Evolutionary conservation across 176 grass and related monocot genomes (phyloP), one percentile per base, ranked within the genome.

Genomic region (Chrysopogon serrulatus): DNA sequence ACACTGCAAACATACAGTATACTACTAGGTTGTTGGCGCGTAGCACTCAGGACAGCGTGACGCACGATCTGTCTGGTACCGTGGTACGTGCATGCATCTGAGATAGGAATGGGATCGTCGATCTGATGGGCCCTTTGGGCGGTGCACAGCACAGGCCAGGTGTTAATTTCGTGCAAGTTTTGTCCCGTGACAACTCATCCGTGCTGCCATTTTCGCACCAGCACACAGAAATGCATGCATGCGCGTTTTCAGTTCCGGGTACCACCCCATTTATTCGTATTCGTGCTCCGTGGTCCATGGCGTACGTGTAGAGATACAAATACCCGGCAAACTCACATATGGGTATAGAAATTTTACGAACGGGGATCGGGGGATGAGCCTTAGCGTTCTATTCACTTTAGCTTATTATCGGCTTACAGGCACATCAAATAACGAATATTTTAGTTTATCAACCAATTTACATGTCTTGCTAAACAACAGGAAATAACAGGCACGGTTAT

Each of bases 111-210:
- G 12, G 16, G 23, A 60, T 60, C 56, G 3, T 13, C n/a, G n/a
- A n/a, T n/a, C n/a, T n/a, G n/a, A n/a, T n/a, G n/a, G n/a, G n/a
- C n/a, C n/a, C n/a, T n/a, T n/a, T n/a, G n/a, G n/a, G n/a, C n/a
- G n/a, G n/a, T n/a, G n/a, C n/a, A n/a, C n/a, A n/a, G n/a, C n/a
- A 26, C 1, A 10, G 16, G 26, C 35, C 59, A 71, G 30, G 28
- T 65, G 65, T 45, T 40, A 21, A 65, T 82, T 72, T 65, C 78
- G 65, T 82, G 28, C 28, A 45, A 45, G 33, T 34, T 90, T 89
- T 82, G 61, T 72, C 80, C 19, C 61, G 26, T 54, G 71, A 85
- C 70, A 77, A 35, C 43, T 53, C 78, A 86, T 65, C 59, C 5
- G 1, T 33, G 2, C 62, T 41, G 65, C 80, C 21, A 51, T 77